A percentile compares a stretch with the other conserved stretches of the same genome.
Conservation (phyloP, 495 filamentous ascomycete species). For the Astrocystis sublimbata region DNA sequence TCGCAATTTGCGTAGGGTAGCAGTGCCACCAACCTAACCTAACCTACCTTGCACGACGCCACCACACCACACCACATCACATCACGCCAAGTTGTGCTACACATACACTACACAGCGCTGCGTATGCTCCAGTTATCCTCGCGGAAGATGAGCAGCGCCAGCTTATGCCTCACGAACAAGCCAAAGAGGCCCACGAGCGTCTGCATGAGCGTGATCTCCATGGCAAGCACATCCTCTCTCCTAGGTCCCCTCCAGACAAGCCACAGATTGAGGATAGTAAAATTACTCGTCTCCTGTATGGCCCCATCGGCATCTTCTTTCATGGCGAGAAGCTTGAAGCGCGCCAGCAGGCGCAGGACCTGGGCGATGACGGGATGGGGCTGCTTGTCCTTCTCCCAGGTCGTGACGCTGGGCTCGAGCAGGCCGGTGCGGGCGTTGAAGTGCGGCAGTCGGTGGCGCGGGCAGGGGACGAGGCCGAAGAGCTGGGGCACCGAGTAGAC, state of each 20-base stretch:
- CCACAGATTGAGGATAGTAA: slow-evolving; percentile 95
- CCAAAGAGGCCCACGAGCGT: slow-evolving; percentile 71
- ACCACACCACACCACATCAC: too few relatives aligned
- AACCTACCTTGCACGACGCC: too few relatives aligned
- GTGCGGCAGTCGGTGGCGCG: slow-evolving; percentile 83
- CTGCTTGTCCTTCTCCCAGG: slow-evolving; percentile 68
- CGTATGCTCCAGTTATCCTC: slow-evolving; percentile 70
- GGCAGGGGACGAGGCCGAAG: slow-evolving; percentile 85
- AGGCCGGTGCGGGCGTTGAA: slow-evolving; percentile 83
- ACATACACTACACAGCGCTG: slow-evolving; percentile 23
- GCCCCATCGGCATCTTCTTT: slow-evolving; percentile 62
- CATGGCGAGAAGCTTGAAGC: slow-evolving; percentile 63
- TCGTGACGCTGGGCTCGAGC: slow-evolving; percentile 78
- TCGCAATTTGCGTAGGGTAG: too few relatives aligned
- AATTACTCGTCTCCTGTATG: slow-evolving; percentile 81
- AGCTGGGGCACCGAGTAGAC: slow-evolving; percentile 89
- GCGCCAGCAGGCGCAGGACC: slow-evolving; percentile 63
- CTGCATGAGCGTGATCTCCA: slow-evolving; percentile 76
- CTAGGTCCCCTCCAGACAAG: slow-evolving; percentile 92
- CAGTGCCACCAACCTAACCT: too few relatives aligned
- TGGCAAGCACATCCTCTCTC: slow-evolving; percentile 79
- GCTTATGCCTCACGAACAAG: slow-evolving; percentile 77
- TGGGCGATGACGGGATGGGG: slow-evolving; percentile 62
- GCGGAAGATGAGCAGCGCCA: slow-evolving; percentile 82
- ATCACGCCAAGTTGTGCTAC: too few relatives aligned